These are phyloP conservation scores for Blepharisma stoltei DNA, from an alignment of 73 alveolate species.

Conservation along the genomic window DNA sequence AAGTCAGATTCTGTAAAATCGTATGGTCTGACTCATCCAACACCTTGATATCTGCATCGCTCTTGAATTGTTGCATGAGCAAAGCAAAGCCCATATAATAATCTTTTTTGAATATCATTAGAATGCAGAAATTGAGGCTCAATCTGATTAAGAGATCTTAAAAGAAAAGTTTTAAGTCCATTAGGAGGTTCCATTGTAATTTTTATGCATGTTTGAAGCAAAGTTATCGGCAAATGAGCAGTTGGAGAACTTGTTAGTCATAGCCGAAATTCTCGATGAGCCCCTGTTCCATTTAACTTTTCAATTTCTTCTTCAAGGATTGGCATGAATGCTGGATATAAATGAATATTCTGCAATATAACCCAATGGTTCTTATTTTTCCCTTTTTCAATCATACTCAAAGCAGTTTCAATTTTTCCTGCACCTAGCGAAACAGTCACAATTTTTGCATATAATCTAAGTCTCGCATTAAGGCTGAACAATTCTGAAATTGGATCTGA, in stretches of 20 bases:
- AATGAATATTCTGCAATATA: constrained; percentile 96
- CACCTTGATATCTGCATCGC: constrained; percentile 98
- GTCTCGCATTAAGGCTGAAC: constrained; percentile 91
- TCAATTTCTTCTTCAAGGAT: constrained; percentile 83
- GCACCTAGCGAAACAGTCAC: constrained; percentile 77
- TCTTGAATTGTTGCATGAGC: constrained; percentile 99
- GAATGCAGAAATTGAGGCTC: constrained; percentile 92
- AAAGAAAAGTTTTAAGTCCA: constrained; percentile 72
- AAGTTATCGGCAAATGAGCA: constrained; percentile 79
- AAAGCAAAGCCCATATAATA: constrained; percentile 98
- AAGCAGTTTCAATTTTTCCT: constrained; percentile 84
- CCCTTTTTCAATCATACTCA: constrained; percentile 67
- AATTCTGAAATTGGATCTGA: constrained; percentile 99
- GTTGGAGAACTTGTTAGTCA: constrained; percentile 97
- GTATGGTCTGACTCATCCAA: constrained; percentile 94
- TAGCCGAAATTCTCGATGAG: constrained; percentile 69
- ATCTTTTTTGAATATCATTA: constrained; percentile 87
- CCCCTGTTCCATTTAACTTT: constrained; percentile 39
- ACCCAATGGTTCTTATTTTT: constrained; percentile 96
- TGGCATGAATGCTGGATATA: constrained; percentile 97
- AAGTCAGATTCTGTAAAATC: constrained; percentile 92
- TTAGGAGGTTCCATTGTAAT: constrained; percentile 86
- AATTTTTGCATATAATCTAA: constrained; percentile 71
- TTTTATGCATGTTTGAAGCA: constrained; percentile 85
- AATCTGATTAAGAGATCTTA: constrained; percentile 78